Conservation (phyloP, 176 grass and related monocot genomes). For the Thinopyrum elongatum region DNA sequence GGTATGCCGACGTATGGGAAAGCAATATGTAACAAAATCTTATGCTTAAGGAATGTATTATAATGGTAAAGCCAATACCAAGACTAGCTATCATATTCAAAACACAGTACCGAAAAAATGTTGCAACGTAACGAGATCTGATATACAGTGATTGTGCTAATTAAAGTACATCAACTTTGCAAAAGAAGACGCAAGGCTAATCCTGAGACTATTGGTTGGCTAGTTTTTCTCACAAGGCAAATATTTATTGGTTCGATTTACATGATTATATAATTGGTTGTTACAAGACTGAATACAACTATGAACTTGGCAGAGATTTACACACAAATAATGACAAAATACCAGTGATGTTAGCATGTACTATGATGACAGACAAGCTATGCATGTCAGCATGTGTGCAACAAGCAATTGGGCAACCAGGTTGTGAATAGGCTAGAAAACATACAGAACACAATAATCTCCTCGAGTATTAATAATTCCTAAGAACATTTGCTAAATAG, state of each 20-base stretch:
- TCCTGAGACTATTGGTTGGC: not conserved
- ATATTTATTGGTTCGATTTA: not conserved
- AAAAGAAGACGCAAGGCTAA: not conserved
- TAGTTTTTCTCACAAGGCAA: not conserved
- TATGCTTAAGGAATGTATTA: slow-evolving; percentile 14
- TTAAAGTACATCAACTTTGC: slow-evolving; percentile 6
- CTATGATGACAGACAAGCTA: slow-evolving; percentile 17
- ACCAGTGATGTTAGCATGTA: not conserved
- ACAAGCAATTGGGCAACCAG: slow-evolving; percentile 4
- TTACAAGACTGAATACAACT: not conserved
- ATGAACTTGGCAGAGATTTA: slow-evolving; percentile 14
- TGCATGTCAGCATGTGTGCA: slow-evolving; percentile 12
- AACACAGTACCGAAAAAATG: not conserved
- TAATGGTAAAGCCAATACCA: slow-evolving; percentile 8
- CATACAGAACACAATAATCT: not conserved
- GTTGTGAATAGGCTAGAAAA: not conserved
- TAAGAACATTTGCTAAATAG: not conserved
- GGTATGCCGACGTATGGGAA: not conserved
- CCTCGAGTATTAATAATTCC: not conserved
- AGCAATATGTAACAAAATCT: slow-evolving; percentile 8
- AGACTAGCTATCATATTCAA: slow-evolving; percentile 14
- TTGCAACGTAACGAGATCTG: not conserved
- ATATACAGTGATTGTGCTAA: not conserved
- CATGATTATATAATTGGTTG: not conserved
- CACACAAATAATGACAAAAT: not conserved